Percentiles rank a stretch among this genome's conserved stretches.
Conservation (phyloP, 257 asterid genomes). For the Rhazya stricta region DNA sequence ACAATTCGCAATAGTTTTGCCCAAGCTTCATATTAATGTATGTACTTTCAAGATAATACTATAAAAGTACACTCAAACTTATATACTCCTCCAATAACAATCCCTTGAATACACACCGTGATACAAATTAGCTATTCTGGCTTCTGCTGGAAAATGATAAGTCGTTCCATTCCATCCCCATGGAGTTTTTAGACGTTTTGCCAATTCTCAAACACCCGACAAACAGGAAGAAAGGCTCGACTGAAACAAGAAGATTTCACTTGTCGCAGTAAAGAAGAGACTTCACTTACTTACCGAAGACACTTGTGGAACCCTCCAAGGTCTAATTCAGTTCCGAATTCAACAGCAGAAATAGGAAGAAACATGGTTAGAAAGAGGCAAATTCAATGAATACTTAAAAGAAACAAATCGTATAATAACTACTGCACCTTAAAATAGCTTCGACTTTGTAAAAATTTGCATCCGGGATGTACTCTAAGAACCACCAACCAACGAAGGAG, state of each 20-base stretch:
- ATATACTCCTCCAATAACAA: neutral
- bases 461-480: slow-evolving; percentile 58
- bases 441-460: slow-evolving; percentile 84
- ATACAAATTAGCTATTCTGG: neutral
- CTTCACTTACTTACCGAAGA: slow-evolving; percentile 73
- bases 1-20: neutral
- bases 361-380: slow-evolving; percentile 4
- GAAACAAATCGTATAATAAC: neutral
- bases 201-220: neutral
- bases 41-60: neutral
- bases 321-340: slow-evolving; percentile 44
- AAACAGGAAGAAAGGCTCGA: neutral
- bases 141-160: neutral
- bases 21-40: neutral
- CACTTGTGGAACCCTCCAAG: slow-evolving; percentile 92
- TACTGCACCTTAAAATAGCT: slow-evolving; percentile 76
- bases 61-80: neutral
- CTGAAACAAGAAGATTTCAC: neutral
- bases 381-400: neutral
- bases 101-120: neutral
- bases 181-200: neutral
- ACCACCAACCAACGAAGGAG: slow-evolving; percentile 10
- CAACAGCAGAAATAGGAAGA: slow-evolving; percentile 20
- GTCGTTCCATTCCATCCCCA: neutral
- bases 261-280: neutral